Conservation (phyloP, 2,329 filamentous ascomycete genomes). For the Macrophomina pseudophaseolina region DNA sequence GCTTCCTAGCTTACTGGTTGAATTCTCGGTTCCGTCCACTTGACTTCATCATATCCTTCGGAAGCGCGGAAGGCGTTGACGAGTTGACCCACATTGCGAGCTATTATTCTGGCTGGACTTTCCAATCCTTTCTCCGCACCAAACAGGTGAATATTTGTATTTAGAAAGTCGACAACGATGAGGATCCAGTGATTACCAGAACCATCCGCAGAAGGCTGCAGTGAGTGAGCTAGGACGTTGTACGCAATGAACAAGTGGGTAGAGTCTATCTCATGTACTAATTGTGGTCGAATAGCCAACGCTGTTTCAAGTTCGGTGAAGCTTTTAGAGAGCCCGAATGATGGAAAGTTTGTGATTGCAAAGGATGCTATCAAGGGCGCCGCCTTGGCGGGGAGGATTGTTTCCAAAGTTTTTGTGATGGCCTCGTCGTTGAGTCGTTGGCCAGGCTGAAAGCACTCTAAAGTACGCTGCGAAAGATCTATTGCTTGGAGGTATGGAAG, state of each 20-base stretch:
- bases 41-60: not conserved
- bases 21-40: not conserved
- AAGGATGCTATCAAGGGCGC: not conserved
- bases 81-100: not conserved
- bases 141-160: not conserved
- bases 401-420: not conserved
- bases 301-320: not conserved
- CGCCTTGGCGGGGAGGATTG: not conserved
- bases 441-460: not conserved
- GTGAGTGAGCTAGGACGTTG: not conserved
- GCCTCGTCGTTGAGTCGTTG: not conserved
- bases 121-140: not conserved
- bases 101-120: not conserved
- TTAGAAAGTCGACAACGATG: not conserved
- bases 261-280: not conserved
- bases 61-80: not conserved
- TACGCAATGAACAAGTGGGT: not conserved
- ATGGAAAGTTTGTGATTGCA: not conserved
- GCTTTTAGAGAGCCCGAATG: not conserved
- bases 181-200: not conserved
- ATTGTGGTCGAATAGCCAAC: too few species aligned
- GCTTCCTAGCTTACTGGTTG: not conserved
- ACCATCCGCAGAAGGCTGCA: not conserved
- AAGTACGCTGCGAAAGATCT: not conserved
- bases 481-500: not conserved